Evolutionary conservation across 169 alveolate species (phyloP).

Genomic region (Eimeria sp.): DNA sequence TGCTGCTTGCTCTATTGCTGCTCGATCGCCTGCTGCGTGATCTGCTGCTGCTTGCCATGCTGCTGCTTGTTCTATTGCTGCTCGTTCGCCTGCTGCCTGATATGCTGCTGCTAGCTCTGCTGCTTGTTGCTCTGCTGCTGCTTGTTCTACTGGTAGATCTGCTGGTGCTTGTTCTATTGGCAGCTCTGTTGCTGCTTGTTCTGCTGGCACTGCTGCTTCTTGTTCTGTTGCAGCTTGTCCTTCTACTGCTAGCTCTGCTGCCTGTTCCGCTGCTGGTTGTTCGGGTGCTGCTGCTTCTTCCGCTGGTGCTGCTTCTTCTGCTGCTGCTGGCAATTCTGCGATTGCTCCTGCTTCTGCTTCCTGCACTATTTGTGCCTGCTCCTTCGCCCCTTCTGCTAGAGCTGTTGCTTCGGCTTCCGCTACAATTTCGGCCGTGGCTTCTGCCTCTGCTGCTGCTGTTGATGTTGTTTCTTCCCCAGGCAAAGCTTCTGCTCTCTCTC

Average conservation of each 20-base stretch:
- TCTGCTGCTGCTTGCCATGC: background rate
- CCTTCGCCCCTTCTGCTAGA: no score
- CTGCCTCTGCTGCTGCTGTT: no score
- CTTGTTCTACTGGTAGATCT: background rate
- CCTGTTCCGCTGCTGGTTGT: background rate
- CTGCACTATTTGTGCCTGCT: no score
- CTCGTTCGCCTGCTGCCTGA: no score
- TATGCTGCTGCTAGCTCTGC: background rate
- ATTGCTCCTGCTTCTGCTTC: no score
- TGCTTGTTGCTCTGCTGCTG: background rate
- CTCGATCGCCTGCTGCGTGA: background rate
- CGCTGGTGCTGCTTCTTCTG: background rate
- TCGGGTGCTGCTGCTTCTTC: background rate
- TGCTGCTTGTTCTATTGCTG: background rate
- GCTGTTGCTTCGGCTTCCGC: no score
- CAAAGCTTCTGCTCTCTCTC: no score
- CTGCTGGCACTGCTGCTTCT: background rate
- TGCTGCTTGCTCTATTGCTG: background rate
- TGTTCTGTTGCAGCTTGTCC: no score
- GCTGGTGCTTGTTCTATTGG: background rate
- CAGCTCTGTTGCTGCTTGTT: background rate
- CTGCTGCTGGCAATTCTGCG: no score
- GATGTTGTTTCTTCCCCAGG: no score
- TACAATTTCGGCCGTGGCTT: no score
- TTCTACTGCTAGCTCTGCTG: no score